Base-by-base conservation (phyloP, 345 rosid species). In the Moringa oleifera region DNA sequence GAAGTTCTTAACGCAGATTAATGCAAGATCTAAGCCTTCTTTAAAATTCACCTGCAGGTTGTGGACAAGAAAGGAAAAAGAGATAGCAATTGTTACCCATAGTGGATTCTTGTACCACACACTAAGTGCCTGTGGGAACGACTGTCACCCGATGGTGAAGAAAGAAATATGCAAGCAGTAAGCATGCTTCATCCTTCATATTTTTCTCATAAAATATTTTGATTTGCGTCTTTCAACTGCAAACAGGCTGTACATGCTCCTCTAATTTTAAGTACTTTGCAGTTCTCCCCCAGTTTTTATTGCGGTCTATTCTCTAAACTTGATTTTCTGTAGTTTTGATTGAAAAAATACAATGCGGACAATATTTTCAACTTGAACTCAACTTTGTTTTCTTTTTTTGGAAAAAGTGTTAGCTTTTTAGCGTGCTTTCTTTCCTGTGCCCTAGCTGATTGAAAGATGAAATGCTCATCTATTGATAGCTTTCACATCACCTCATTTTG, bases 61-160 rank as follows among this genome's bases (percentile, higher is more conserved):
- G 80, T 94, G 91, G 95, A 90, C 95, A 58, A 79, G 96, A 76
- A 83, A 81, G 75, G 97, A 94, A 76, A 94, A 87, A 76, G 97
- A 94, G 88, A 94, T 94, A 78, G 99, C 95, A 22, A 77, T 94
- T 65, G 97, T 94, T 71, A 90, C 97, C 55, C 99, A 94, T 60
- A 87, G 97, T 51, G 95, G 97, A 25, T 90, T 94, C 81, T 82
- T 94, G 87, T 79, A 67, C 72, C 97, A 88, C 68, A 82, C 96
- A 36, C 74, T 88, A 64, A 78, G 71, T 63, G 79, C 85, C 50
- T 75, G 82, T 53, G 95, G 95, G 63, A 80, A 76, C 57, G 99
- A 90, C 68, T 90, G 95, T 23, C 91, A 82, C 56, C 95, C 97
- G 10, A 71, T 64, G 45, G 78, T 94, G 68, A 90, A 85, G 74